Percentiles rank a stretch among this genome's conserved stretches.
phyloP scores from a whole-genome alignment of 1,284 basidiomycete genomes.

The Heliocybe sulcata region DNA sequence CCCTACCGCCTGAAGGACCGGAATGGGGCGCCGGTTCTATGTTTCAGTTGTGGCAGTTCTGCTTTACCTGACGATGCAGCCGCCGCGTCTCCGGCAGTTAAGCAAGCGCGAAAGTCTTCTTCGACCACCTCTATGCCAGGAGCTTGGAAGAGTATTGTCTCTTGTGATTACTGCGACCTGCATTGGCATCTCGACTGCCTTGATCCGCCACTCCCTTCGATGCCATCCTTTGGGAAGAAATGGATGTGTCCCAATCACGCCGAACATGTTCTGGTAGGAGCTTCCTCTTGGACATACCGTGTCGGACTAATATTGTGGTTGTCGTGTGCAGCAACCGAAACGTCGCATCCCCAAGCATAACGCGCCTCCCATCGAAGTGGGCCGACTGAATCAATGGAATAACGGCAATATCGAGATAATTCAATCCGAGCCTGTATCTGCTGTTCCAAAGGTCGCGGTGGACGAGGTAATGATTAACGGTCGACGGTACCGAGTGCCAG shows the following conservation, averaged over 20 bases:
- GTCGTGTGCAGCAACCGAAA: constrained; percentile 51
- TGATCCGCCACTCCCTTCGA: constrained; percentile 79
- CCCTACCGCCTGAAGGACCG: constrained; percentile 83
- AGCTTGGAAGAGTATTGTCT: constrained; percentile 69
- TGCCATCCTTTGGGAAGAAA: constrained; percentile 85
- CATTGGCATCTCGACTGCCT: constrained; percentile 98
- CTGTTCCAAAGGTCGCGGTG: constrained; percentile 41
- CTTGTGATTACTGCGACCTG: constrained; percentile 92
- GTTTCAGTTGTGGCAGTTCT: constrained; percentile 84
- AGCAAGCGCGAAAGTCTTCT: constrained; percentile 42
- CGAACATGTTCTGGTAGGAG: constrained; percentile 67
- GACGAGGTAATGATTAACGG: constrained; percentile 80
- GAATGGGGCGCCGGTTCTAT: constrained; percentile 77
- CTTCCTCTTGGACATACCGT: constrained; percentile 9
- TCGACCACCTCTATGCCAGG: constrained; percentile 27
- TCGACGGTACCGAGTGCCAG: constrained; percentile 89
- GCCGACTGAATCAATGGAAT: constrained; percentile 66
- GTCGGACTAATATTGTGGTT: background rate
- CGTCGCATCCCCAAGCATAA: constrained; percentile 70
- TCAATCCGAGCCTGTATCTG: constrained; percentile 47
- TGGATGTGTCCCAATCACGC: constrained; percentile 99
- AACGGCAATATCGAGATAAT: constrained; percentile 92
- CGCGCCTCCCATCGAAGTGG: constrained; percentile 62
- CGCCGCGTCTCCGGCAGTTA: constrained; percentile 43
- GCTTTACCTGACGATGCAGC: constrained; percentile 49